Percentiles rank a stretch among this genome's conserved stretches.
Evolutionary conservation across 2,329 filamentous ascomycete genomes (phyloP).

Genomic region (Lachnellula subtilissima): DNA sequence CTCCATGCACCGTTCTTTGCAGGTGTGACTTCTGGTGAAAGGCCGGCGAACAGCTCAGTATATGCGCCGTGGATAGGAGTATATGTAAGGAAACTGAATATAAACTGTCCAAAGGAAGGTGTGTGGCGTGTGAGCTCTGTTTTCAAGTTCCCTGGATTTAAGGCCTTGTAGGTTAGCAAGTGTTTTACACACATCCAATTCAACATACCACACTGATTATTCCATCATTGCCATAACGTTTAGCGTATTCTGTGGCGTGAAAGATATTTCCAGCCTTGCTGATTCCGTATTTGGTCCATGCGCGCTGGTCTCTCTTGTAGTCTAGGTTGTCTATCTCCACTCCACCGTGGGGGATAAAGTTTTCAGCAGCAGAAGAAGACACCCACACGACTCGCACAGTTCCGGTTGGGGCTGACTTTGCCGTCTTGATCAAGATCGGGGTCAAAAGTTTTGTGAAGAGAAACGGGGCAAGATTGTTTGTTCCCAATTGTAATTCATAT

Average conservation of each 20-base stretch:
- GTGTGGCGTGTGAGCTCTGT: conserved; percentile 18
- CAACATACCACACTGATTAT: conserved; percentile 25
- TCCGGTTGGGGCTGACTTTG: conserved; percentile 19
- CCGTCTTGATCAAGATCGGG: conserved; percentile 32
- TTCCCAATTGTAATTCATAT: conserved; percentile 35
- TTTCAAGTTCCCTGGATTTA: conserved; percentile 30
- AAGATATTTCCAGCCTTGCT: conserved; percentile 27
- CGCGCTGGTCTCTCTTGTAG: conserved; percentile 17
- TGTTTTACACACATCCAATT: neutral
- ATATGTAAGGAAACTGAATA: conserved; percentile 15
- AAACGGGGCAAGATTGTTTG: conserved; percentile 35
- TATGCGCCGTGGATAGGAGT: conserved; percentile 27
- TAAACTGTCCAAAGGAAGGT: conserved; percentile 4
- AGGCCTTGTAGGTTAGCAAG: conserved; percentile 12
- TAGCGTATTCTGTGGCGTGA: conserved; percentile 24
- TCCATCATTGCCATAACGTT: conserved; percentile 17
- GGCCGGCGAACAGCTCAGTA: conserved; percentile 28
- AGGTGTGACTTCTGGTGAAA: conserved; percentile 24
- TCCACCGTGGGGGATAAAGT: conserved; percentile 14
- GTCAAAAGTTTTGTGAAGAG: conserved; percentile 36
- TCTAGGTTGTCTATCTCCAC: conserved; percentile 25
- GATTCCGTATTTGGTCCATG: conserved; percentile 21
- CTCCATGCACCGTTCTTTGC: conserved; percentile 26
- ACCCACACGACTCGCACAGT: conserved; percentile 34
- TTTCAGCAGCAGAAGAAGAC: conserved; percentile 28